Conservation (phyloP, 306 rosid genomes). For the Bauhinia variegata region DNA sequence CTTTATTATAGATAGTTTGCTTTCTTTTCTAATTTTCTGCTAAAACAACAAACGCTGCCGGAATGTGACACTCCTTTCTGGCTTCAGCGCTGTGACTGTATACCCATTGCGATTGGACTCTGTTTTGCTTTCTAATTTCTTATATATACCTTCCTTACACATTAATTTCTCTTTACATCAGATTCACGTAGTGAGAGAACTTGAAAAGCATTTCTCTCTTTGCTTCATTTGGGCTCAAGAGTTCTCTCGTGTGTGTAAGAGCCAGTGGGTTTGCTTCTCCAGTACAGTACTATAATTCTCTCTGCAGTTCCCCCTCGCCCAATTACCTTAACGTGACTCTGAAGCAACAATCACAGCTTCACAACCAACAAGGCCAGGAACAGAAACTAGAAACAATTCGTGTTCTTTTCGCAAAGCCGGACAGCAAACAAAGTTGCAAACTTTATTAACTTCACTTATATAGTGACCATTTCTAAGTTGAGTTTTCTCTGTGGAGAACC, state of each 20-base stretch:
- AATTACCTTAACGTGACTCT: constrained; percentile 50
- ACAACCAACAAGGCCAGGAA: too few relatives aligned
- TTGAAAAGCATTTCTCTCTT: too few relatives aligned
- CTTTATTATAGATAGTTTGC: too few relatives aligned
- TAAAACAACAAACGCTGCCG: too few relatives aligned
- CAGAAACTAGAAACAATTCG: constrained; percentile 49
- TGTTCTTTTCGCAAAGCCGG: constrained; percentile 67
- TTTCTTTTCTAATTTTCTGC: background rate
- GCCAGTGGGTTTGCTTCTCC: constrained; percentile 33
- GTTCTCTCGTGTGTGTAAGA: too few relatives aligned
- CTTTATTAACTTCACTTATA: too few relatives aligned
- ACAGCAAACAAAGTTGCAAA: background rate
- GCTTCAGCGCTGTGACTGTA: too few relatives aligned
- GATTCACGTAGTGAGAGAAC: background rate
- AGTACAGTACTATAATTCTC: constrained; percentile 34
- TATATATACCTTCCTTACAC: background rate
- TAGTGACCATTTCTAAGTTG: too few relatives aligned
- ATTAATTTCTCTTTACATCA: constrained; percentile 1
- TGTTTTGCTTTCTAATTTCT: too few relatives aligned
- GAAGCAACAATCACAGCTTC: constrained; percentile 60
- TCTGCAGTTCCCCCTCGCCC: constrained; percentile 35
- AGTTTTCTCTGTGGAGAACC: constrained; percentile 17
- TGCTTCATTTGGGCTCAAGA: too few relatives aligned
- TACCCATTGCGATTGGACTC: too few relatives aligned
- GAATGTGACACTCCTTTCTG: too few relatives aligned